Percentiles rank a stretch among this genome's conserved stretches.
phyloP scores from a whole-genome alignment of 2,329 filamentous ascomycete species.

The Aspergillus brasiliensis region DNA sequence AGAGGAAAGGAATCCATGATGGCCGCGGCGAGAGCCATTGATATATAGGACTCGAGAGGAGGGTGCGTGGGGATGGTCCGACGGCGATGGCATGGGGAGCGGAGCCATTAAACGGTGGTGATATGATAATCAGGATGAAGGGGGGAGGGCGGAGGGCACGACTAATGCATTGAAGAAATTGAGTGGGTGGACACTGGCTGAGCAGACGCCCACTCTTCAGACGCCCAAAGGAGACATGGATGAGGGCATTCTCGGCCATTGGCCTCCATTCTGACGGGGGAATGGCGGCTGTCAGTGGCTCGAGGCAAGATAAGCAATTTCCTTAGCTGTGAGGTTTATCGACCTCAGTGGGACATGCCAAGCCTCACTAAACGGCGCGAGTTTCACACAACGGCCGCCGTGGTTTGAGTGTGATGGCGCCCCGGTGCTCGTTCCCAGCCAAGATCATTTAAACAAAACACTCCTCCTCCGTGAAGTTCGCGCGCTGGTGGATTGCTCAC shows the following conservation, averaged over 20 bases:
- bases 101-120: not conserved
- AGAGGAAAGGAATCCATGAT: no score
- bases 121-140: constrained; percentile 7
- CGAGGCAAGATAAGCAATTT: constrained; percentile 15
- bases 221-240: not conserved
- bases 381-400: constrained; percentile 18
- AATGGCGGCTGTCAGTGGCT: constrained; percentile 9
- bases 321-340: constrained; percentile 2
- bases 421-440: constrained; percentile 2
- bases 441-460: constrained; percentile 19
- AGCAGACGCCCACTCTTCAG: not conserved
- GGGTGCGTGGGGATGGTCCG: not conserved
- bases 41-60: constrained; percentile 10
- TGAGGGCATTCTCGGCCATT: not conserved
- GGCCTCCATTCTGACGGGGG: not conserved
- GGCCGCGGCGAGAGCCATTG: constrained; percentile 3
- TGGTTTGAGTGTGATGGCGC: constrained; percentile 15
- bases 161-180: constrained; percentile 20
- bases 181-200: constrained; percentile 12
- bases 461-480: constrained; percentile 2
- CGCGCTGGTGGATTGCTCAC: constrained; percentile 15
- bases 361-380: constrained; percentile 9
- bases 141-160: constrained; percentile 7
- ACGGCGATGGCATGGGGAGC: not conserved
- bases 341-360: constrained; percentile 13